phyloP scores from a whole-genome alignment of 495 filamentous ascomycete species.

The Elasticomyces elasticus region DNA sequence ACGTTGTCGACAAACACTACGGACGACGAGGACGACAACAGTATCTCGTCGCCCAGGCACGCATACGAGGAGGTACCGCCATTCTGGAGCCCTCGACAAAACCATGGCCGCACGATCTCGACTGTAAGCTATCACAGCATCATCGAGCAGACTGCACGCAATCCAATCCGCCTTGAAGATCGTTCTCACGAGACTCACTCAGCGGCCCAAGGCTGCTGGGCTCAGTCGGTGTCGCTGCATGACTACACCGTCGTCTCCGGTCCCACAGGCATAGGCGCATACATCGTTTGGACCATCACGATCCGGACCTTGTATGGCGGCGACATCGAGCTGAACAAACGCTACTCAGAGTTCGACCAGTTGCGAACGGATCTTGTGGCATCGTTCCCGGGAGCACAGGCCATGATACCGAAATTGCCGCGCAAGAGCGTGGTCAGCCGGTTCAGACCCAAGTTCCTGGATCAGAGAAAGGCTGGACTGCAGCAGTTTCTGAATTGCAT shows the following conservation, averaged over 20 bases:
- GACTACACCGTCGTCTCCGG: constrained; percentile 58
- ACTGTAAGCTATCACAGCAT: constrained; percentile 27
- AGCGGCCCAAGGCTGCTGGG: constrained; percentile 56
- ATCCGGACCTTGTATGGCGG: constrained; percentile 62
- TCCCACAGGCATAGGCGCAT: constrained; percentile 53
- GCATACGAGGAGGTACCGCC: constrained; percentile 26
- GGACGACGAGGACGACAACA: too few relatives aligned
- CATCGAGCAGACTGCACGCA: constrained; percentile 7
- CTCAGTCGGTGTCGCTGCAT: constrained; percentile 53
- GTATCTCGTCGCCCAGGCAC: background rate
- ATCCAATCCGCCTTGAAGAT: constrained; percentile 57
- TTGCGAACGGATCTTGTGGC: constrained; percentile 46
- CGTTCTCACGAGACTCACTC: constrained; percentile 57
- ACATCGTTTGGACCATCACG: constrained; percentile 65
- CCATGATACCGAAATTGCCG: constrained; percentile 55
- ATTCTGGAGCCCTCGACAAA: constrained; percentile 29
- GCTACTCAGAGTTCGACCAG: constrained; percentile 64
- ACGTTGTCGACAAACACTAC: too few relatives aligned
- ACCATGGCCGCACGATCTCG: constrained; percentile 28
- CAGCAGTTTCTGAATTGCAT: constrained; percentile 56
- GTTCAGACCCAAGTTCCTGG: constrained; percentile 60
- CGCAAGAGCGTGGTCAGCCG: constrained; percentile 62
- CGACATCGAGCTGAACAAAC: constrained; percentile 50
- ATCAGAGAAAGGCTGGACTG: constrained; percentile 53
- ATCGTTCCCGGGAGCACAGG: constrained; percentile 57